phyloP scores from a whole-genome alignment of 257 asterid genomes.

The Ehretia macrophylla region DNA sequence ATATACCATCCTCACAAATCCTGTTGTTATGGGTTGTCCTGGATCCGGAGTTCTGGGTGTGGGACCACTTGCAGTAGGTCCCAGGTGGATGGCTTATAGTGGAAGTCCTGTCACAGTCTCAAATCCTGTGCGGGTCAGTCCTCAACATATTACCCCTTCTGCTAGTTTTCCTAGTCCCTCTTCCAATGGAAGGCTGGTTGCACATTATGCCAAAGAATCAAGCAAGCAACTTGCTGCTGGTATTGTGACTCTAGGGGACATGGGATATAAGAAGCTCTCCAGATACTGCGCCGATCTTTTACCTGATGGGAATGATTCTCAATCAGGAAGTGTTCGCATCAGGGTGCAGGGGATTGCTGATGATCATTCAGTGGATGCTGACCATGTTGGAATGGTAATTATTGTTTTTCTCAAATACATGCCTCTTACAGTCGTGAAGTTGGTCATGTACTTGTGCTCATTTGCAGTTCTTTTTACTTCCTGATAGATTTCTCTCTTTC shows the following conservation, averaged over 20 bases:
- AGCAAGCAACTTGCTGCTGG: constrained; percentile 95
- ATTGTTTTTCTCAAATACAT: too few species aligned
- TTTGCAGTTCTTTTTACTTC: too few species aligned
- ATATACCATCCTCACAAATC: constrained; percentile 73
- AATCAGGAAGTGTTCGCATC: constrained; percentile 38
- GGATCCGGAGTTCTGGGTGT: constrained; percentile 58
- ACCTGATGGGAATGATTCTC: constrained; percentile 59
- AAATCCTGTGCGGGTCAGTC: constrained; percentile 62
- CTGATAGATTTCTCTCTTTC: too few species aligned
- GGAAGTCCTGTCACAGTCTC: constrained; percentile 68
- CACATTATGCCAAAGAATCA: constrained; percentile 93
- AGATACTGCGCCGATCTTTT: constrained; percentile 75
- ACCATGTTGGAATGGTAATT: constrained; percentile 85
- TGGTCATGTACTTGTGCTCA: too few species aligned
- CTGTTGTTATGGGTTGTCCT: constrained; percentile 50
- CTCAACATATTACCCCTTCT: constrained; percentile 67
- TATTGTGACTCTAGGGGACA: constrained; percentile 79
- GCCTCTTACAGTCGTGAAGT: too few species aligned
- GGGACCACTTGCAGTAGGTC: constrained; percentile 95
- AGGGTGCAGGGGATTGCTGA: constrained; percentile 46
- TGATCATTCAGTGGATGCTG: constrained; percentile 57
- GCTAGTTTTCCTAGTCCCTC: constrained; percentile 49
- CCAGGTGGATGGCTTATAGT: constrained; percentile 94
- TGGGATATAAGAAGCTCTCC: constrained; percentile 77
- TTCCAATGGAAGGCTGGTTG: constrained; percentile 80